phyloP scores from a whole-genome alignment of 371 early-diverging fungal species.

The Mucor lusitanicus region DNA sequence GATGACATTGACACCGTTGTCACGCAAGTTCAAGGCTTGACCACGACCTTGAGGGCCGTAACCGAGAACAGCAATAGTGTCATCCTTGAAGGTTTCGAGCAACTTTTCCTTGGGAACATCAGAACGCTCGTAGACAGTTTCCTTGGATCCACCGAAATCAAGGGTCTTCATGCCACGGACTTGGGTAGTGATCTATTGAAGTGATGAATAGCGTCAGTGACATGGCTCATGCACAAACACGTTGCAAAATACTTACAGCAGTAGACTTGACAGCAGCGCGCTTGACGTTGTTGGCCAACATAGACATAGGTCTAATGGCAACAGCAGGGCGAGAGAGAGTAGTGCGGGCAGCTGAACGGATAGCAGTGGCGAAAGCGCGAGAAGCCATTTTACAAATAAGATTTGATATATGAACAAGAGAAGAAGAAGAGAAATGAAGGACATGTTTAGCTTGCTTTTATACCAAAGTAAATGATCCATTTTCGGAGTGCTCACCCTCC shows the following conservation, averaged over 20 bases:
- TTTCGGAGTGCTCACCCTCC: conserved; percentile 2
- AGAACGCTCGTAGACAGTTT: conserved; percentile 93
- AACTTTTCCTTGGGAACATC: conserved; percentile 94
- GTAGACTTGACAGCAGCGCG: conserved; percentile 38
- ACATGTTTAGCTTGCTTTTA: not conserved
- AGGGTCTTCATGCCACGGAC: conserved; percentile 89
- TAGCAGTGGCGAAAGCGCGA: conserved; percentile 42
- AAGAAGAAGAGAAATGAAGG: not conserved
- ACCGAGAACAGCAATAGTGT: conserved; percentile 95
- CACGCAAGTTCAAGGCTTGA: conserved; percentile 95
- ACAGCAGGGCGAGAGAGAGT: conserved; percentile 34
- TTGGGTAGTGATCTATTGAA: conserved; percentile 40
- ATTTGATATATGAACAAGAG: conserved; percentile 8
- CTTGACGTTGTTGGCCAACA: conserved; percentile 18
- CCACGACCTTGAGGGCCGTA: conserved; percentile 98
- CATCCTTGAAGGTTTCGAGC: conserved; percentile 88
- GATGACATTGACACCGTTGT: conserved; percentile 95
- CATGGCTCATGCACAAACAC: not conserved
- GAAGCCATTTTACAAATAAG: conserved; percentile 33
- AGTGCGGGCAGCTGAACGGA: conserved; percentile 45
- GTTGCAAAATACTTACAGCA: conserved; percentile 16
- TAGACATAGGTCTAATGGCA: conserved; percentile 27
- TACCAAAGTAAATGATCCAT: not conserved
- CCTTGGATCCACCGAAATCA: conserved; percentile 92
- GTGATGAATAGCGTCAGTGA: not conserved